Conservation (phyloP, 305 asterid genomes). For the Fraxinus sp. region DNA sequence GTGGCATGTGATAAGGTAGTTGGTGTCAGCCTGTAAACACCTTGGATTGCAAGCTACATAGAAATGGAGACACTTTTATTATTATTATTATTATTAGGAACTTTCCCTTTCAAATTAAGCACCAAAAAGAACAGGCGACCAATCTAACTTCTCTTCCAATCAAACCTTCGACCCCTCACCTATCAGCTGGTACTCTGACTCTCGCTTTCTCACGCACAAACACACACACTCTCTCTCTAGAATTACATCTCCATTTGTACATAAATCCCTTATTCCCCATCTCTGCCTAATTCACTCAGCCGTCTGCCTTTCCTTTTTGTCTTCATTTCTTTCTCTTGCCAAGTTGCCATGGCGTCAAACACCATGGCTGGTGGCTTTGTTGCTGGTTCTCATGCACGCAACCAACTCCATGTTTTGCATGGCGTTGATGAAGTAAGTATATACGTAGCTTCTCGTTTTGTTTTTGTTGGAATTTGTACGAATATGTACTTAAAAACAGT, state of each 20-base stretch:
- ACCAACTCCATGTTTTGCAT: slow-evolving; percentile 40
- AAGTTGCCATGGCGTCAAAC: slow-evolving; percentile 18
- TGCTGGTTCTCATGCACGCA: slow-evolving; percentile 41
- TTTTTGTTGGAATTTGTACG: neutral
- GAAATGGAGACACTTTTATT: neutral
- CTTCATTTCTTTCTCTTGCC: neutral
- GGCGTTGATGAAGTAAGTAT: slow-evolving; percentile 42
- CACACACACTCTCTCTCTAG: slow-evolving; percentile 10
- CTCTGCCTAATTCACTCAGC: neutral
- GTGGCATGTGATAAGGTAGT: slow-evolving; percentile 5
- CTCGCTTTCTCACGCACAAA: slow-evolving; percentile 22
- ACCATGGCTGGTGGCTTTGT: slow-evolving; percentile 56
- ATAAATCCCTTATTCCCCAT: slow-evolving; percentile 19
- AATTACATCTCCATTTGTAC: slow-evolving; percentile 15
- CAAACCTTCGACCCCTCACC: slow-evolving; percentile 62
- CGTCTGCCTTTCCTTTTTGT: neutral
- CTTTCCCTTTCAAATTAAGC: slow-evolving; percentile 6
- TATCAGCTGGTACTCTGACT: slow-evolving; percentile 43
- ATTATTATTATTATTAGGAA: neutral
- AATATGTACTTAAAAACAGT: neutral
- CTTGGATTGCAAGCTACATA: slow-evolving; percentile 31
- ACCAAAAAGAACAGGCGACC: slow-evolving; percentile 39
- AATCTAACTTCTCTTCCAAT: slow-evolving; percentile 56
- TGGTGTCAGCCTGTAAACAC: slow-evolving; percentile 12
- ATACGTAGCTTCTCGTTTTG: neutral